Percentiles rank a stretch among this genome's conserved stretches.
Conservation (phyloP, 2,329 filamentous ascomycete species). For the Claviceps arundinis region DNA sequence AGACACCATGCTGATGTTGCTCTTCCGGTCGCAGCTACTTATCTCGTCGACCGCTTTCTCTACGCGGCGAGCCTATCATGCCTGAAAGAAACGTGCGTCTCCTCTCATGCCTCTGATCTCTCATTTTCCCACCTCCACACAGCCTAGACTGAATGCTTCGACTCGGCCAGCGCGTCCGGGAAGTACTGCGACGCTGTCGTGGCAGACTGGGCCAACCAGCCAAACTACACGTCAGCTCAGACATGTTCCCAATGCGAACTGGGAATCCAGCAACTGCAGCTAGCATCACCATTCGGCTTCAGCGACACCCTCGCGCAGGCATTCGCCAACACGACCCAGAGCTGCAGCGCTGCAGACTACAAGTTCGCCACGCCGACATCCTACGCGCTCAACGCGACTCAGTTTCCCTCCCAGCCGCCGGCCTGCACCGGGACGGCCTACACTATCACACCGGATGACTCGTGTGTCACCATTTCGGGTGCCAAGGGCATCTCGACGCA, state of each 20-base stretch:
- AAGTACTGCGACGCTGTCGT: neutral
- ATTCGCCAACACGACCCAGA: neutral
- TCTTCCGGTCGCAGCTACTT: neutral
- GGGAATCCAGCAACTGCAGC: neutral
- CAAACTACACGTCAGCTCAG: neutral
- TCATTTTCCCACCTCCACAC: neutral
- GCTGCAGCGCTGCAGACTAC: neutral
- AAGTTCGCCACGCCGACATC: neutral
- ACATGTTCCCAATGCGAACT: neutral
- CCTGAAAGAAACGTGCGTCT: neutral
- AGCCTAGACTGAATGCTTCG: neutral
- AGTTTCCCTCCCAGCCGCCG: neutral
- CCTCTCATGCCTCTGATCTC: neutral
- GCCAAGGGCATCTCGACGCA: neutral
- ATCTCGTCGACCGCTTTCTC: neutral
- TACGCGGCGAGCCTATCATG: neutral
- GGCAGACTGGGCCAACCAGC: neutral
- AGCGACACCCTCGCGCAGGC: neutral
- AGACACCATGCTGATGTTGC: neutral
- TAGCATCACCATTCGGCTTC: neutral
- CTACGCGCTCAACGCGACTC: slow-evolving; percentile 1
- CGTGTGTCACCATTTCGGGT: neutral
- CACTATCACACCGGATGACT: neutral
- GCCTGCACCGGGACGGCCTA: neutral
- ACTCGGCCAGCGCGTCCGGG: neutral